Conservation (phyloP, 192 early-diverging fungal species). For the Haplosporangium gracile region DNA sequence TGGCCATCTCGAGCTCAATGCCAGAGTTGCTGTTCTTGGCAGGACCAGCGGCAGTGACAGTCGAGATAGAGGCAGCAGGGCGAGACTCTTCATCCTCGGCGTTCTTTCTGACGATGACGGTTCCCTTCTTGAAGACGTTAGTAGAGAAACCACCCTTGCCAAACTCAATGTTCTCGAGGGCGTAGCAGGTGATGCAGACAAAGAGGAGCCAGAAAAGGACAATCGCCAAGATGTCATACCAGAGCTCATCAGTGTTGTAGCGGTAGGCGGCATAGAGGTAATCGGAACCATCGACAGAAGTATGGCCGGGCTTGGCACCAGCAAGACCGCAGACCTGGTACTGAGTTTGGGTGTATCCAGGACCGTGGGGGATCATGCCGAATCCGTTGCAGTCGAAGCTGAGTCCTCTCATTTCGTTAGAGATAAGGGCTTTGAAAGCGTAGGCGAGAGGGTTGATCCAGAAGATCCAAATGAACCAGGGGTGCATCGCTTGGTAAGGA, state of each 20-base stretch:
- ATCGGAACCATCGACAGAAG: conserved; percentile 70
- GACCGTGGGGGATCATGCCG: conserved; percentile 49
- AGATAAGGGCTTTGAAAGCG: conserved; percentile 69
- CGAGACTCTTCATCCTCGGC: conserved; percentile 53
- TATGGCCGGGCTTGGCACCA: conserved; percentile 70
- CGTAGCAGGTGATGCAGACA: conserved; percentile 53
- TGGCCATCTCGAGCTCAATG: conserved; percentile 56
- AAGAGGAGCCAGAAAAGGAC: conserved; percentile 61
- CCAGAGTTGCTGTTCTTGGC: conserved; percentile 41
- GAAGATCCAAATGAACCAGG: conserved; percentile 73
- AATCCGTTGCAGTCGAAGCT: conserved; percentile 53
- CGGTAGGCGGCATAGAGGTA: conserved; percentile 70
- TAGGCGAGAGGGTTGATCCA: conserved; percentile 77
- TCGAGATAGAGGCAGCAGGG: conserved; percentile 56
- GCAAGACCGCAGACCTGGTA: conserved; percentile 72
- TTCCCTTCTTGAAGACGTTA: conserved; percentile 62
- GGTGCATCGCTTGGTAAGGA: conserved; percentile 69
- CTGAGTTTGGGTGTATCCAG: conserved; percentile 51
- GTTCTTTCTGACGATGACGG: conserved; percentile 40
- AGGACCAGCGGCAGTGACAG: conserved; percentile 30
- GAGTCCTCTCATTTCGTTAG: conserved; percentile 75
- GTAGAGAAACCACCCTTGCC: conserved; percentile 66
- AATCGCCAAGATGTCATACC: conserved; percentile 74
- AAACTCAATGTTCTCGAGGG: conserved; percentile 77
- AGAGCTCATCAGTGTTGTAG: conserved; percentile 70